Evolutionary conservation across 2,329 filamentous ascomycete genomes (phyloP).

Genomic region (Fusarium sp.): DNA sequence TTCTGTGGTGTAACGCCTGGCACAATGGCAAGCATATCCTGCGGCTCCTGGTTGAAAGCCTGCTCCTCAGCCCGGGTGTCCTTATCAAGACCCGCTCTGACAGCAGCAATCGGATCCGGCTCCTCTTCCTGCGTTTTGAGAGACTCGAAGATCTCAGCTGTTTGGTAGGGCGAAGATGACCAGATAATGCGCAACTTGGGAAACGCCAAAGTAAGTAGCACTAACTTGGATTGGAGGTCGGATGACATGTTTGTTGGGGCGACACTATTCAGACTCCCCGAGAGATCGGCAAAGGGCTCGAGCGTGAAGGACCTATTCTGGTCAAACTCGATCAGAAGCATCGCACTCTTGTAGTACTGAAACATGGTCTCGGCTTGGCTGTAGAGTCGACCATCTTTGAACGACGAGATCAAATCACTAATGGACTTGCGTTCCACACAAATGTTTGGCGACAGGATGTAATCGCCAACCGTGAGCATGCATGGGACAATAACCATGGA

Average conservation of each 20-base stretch:
- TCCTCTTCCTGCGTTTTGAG: slow-evolving; percentile 91
- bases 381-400: slow-evolving; percentile 91
- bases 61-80: slow-evolving; percentile 71
- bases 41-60: slow-evolving; percentile 84
- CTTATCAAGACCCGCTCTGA: slow-evolving; percentile 78
- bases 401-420: slow-evolving; percentile 89
- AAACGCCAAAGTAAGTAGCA: slow-evolving; percentile 91
- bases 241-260: slow-evolving; percentile 69
- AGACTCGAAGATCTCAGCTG: slow-evolving; percentile 94
- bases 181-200: slow-evolving; percentile 91
- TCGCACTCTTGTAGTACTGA: slow-evolving; percentile 86
- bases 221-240: slow-evolving; percentile 91
- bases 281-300: slow-evolving; percentile 79
- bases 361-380: slow-evolving; percentile 95
- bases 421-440: slow-evolving; percentile 96
- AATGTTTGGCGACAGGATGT: slow-evolving; percentile 89
- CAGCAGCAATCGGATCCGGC: slow-evolving; percentile 89
- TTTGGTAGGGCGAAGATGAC: slow-evolving; percentile 93
- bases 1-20: slow-evolving; percentile 88
- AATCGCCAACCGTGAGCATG: slow-evolving; percentile 96
- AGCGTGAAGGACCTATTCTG: slow-evolving; percentile 97
- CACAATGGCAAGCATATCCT: slow-evolving; percentile 89
- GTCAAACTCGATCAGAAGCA: slow-evolving; percentile 98
- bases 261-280: slow-evolving; percentile 71
- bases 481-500: slow-evolving; percentile 91